Evolutionary conservation across 2,329 filamentous ascomycete genomes (phyloP), one percentile per base, ranked within the genome.

Genomic region (Microdochium bolleyi): DNA sequence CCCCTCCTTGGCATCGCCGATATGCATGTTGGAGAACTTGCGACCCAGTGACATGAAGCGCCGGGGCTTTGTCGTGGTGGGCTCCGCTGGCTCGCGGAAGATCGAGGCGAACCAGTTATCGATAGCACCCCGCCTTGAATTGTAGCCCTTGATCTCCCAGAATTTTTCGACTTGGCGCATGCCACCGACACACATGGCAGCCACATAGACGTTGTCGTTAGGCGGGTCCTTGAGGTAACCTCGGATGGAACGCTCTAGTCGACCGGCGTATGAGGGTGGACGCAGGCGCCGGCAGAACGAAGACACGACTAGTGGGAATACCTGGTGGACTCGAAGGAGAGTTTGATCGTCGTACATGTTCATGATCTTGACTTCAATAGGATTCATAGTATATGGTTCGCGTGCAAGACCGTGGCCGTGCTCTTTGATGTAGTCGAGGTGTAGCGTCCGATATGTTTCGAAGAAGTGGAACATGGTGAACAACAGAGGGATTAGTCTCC

Each of bases 401-500:
- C 64, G 70, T 41, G 68, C 67, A 48, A 86, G 58, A 4, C 81
- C 79, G 49, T 76, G 70, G 13, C 78, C 76, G 38, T 81, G 72
- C 49, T 79, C 71, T 49, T 70, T 68, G 24, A 86, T 73, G 55
- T 81, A 79, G 57, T 80, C 68, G 8, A 84, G 64, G 58, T 85
- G 81, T 2, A 83, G 69, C 38, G 73, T 75, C 54, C 83, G 78
- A 61, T 84, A 85, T 1, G 74, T 82, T 62, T 86, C 83, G 62
- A 86, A 85, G 61, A 86, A 86, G 63, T 86, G 83, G 57, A 85
- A 85, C 24, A 84, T 72, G 13, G 82, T 84, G 58, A 86, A 85
- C 16, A 86, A 71, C 8, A 85, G 64, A 1, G 83, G 83, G 52
- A 84, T 83, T 9, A 86, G 68, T 50, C 83, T 76, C 55, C 81